Conservation (phyloP, 768 basidiomycete genomes). For the Termitomyces sp. region DNA sequence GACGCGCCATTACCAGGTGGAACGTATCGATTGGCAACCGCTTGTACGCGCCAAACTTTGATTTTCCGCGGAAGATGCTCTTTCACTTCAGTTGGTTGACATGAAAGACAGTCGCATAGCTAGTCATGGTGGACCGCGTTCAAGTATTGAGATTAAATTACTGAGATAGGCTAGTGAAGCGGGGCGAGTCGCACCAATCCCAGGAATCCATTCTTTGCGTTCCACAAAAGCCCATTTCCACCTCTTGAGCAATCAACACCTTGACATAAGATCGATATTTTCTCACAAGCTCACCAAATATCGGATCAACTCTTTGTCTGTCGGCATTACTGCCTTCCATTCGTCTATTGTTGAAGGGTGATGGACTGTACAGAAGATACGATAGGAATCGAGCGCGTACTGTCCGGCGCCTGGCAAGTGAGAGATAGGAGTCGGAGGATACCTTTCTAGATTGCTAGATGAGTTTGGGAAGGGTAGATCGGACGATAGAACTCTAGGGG, state of each 20-base stretch:
- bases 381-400: constrained; percentile 74
- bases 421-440: constrained; percentile 45
- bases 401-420: constrained; percentile 60
- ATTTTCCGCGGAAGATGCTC: too few relatives aligned
- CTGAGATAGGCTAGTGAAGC: constrained; percentile 32
- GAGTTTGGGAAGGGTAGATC: not conserved
- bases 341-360: constrained; percentile 32
- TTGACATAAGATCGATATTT: not conserved
- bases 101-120: not conserved
- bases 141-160: constrained; percentile 33
- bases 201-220: constrained; percentile 44
- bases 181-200: constrained; percentile 32
- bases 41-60: constrained; percentile 27
- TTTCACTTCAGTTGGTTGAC: too few relatives aligned
- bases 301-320: constrained; percentile 63
- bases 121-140: not conserved
- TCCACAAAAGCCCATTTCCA: constrained; percentile 71
- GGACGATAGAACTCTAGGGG: constrained; percentile 11
- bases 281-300: constrained; percentile 48
- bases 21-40: constrained; percentile 67
- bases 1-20: constrained; percentile 33
- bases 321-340: constrained; percentile 60
- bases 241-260: constrained; percentile 30
- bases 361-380: constrained; percentile 53
- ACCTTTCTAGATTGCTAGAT: constrained; percentile 21